phyloP scores from a whole-genome alignment of 257 asterid genomes.

The Fraxinus quadrangulata region DNA sequence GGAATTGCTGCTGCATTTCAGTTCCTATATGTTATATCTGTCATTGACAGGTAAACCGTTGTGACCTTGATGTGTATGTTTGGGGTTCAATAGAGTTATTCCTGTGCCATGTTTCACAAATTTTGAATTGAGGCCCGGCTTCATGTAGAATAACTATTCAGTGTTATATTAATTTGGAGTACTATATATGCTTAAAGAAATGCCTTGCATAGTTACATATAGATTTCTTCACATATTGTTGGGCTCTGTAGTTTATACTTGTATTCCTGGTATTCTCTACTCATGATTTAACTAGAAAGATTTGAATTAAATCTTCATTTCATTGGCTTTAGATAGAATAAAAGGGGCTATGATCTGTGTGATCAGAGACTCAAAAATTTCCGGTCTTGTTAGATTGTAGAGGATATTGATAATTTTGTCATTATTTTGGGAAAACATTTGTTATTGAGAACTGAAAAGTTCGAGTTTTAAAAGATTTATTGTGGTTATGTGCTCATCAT shows the following conservation, averaged over 20 bases:
- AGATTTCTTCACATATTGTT: background rate
- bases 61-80: background rate
- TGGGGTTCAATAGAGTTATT: background rate
- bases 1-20: constrained; percentile 84
- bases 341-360: background rate
- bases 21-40: constrained; percentile 81
- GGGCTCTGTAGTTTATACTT: background rate
- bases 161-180: background rate
- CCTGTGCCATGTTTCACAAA: background rate
- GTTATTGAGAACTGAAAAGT: too few species aligned
- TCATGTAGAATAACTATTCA: background rate
- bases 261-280: background rate
- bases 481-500: too few species aligned
- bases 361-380: too few species aligned
- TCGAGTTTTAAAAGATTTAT: too few species aligned
- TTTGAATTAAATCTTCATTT: background rate
- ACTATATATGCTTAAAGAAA: background rate
- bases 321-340: too few species aligned
- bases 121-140: background rate
- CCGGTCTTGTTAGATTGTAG: background rate
- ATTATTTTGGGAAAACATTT: background rate
- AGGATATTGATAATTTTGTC: background rate
- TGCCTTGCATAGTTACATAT: background rate
- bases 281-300: background rate
- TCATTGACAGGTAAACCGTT: constrained; percentile 76